A percentile compares a stretch with the other conserved stretches of the same genome.
phyloP scores from a whole-genome alignment of 192 early-diverging fungal genomes.

The Backusella circina region DNA sequence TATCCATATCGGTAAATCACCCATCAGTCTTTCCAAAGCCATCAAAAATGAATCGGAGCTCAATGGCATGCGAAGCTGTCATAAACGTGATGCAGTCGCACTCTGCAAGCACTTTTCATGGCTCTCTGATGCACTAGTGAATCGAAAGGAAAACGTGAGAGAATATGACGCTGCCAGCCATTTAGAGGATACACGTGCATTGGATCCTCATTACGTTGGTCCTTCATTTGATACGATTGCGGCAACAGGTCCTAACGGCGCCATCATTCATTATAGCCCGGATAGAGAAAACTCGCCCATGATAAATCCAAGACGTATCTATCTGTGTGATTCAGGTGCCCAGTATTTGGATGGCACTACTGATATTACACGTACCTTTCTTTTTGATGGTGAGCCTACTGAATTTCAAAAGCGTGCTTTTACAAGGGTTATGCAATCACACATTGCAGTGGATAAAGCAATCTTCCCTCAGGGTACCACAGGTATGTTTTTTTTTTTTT shows the following conservation, averaged over 20 bases:
- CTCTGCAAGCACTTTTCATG: slow-evolving; percentile 86
- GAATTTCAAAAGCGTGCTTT: slow-evolving; percentile 82
- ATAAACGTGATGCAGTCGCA: slow-evolving; percentile 83
- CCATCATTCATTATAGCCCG: slow-evolving; percentile 96
- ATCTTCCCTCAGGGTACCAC: slow-evolving; percentile 84
- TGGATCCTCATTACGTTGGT: slow-evolving; percentile 77
- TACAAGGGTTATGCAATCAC: slow-evolving; percentile 93
- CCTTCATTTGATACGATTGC: slow-evolving; percentile 97
- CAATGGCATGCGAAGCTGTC: slow-evolving; percentile 83
- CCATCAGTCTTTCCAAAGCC: slow-evolving; percentile 76
- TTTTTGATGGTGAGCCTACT: slow-evolving; percentile 75
- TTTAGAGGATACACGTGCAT: slow-evolving; percentile 69
- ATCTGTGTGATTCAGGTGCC: slow-evolving; percentile 93
- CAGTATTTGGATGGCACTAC: slow-evolving; percentile 96
- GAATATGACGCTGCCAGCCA: slow-evolving; percentile 85
- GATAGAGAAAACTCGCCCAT: slow-evolving; percentile 64
- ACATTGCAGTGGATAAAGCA: slow-evolving; percentile 84
- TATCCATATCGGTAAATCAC: slow-evolving; percentile 55
- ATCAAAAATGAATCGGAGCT: slow-evolving; percentile 89
- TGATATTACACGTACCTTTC: slow-evolving; percentile 87
- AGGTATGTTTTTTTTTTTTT: too few relatives aligned
- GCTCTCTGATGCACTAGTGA: slow-evolving; percentile 81
- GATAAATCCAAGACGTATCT: slow-evolving; percentile 70
- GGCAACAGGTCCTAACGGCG: slow-evolving; percentile 87
- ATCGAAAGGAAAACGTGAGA: slow-evolving; percentile 55